Percentiles rank a stretch among this genome's conserved stretches.
Evolutionary conservation across 2,329 filamentous ascomycete species (phyloP).

Genomic region (Exophiala dermatitidis): DNA sequence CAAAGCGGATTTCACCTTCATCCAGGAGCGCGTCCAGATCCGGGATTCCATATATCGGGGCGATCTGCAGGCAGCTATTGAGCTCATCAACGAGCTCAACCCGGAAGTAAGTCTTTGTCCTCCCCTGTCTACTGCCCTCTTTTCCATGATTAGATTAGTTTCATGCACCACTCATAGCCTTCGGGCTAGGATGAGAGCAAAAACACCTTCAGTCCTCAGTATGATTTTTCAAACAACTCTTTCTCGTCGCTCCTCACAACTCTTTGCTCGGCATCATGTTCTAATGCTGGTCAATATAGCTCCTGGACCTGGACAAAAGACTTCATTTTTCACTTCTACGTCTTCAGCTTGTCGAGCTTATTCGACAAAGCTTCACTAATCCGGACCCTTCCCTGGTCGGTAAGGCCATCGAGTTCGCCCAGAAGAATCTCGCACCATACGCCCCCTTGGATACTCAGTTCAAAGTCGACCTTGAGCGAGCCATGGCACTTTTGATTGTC

Average conservation of each 20-base stretch:
- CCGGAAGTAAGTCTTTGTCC: conserved; percentile 63
- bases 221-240: conserved; percentile 53
- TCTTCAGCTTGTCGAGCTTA: conserved; percentile 88
- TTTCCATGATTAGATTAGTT: conserved; percentile 88
- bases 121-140: neutral
- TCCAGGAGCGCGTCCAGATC: conserved; percentile 73
- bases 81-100: conserved; percentile 80
- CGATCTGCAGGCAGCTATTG: conserved; percentile 76
- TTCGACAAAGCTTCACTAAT: conserved; percentile 61
- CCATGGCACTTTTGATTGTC: conserved; percentile 88
- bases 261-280: neutral
- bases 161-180: conserved; percentile 99
- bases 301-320: conserved; percentile 73
- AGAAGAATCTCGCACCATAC: conserved; percentile 75
- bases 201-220: conserved; percentile 74
- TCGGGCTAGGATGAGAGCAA: conserved; percentile 84
- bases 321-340: conserved; percentile 86
- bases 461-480: conserved; percentile 78
- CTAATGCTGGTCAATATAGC: conserved; percentile 48
- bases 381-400: conserved; percentile 59
- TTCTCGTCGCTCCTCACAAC: conserved; percentile 10
- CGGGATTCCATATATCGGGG: conserved; percentile 78
- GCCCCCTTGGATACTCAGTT: conserved; percentile 77
- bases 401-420: conserved; percentile 79
- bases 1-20: conserved; percentile 63